Conservation (phyloP, 306 rosid species). For the Lagenaria siceraria region DNA sequence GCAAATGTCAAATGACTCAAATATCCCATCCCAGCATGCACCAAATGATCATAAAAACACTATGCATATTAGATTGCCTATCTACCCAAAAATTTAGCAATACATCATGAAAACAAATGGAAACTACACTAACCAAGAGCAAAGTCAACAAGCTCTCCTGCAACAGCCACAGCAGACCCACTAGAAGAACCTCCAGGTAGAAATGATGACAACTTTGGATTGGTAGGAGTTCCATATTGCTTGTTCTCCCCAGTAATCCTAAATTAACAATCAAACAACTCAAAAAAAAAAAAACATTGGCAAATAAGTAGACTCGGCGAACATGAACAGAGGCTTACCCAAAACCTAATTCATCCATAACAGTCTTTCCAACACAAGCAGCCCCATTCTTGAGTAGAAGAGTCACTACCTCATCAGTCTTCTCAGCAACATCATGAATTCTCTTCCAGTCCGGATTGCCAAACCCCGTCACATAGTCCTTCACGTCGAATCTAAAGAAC, state of each 20-base stretch:
- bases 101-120: not conserved
- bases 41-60: not conserved
- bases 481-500: constrained; percentile 47
- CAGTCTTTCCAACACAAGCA: constrained; percentile 56
- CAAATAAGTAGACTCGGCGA: not conserved
- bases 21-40: not conserved
- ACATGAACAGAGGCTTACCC: constrained; percentile 27
- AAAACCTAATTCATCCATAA: constrained; percentile 54
- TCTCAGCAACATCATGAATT: constrained; percentile 39
- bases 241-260: constrained; percentile 59
- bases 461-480: constrained; percentile 58
- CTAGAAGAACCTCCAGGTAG: constrained; percentile 67
- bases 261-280: constrained; percentile 4
- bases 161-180: constrained; percentile 77
- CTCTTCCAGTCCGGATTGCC: constrained; percentile 64
- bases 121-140: constrained; percentile 37
- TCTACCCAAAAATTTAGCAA: not conserved
- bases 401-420: constrained; percentile 48
- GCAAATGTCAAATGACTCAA: not conserved
- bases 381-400: constrained; percentile 47
- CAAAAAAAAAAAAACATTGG: not conserved
- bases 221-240: constrained; percentile 56
- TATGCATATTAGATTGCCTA: not conserved
- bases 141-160: constrained; percentile 55
- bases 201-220: constrained; percentile 36